These are phyloP conservation scores for Taphrina sp. DNA, from an alignment of 1,139 yeast species.

Conservation along the genomic window DNA sequence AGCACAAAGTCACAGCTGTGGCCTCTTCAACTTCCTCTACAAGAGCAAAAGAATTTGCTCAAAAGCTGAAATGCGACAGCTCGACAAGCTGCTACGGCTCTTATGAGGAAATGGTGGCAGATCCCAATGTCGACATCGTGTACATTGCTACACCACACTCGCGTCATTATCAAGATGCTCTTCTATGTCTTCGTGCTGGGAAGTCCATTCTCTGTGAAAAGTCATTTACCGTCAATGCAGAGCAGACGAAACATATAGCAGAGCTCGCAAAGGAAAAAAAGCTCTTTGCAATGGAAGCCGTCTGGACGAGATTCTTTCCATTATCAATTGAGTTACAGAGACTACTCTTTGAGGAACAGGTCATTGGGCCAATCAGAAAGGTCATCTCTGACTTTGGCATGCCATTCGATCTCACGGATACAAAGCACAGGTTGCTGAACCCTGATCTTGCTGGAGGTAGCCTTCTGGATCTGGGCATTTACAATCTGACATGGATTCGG, in stretches of 20 bases:
- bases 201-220: constrained; percentile 63
- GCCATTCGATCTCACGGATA: constrained; percentile 43
- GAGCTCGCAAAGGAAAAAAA: constrained; percentile 51
- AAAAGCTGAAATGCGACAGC: neutral
- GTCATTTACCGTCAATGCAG: constrained; percentile 56
- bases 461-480: constrained; percentile 59
- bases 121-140: constrained; percentile 53
- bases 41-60: constrained; percentile 40
- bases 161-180: constrained; percentile 54
- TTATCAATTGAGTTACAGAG: constrained; percentile 48
- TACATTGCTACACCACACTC: constrained; percentile 63
- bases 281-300: constrained; percentile 61
- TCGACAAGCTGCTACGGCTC: constrained; percentile 40
- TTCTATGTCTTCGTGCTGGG: constrained; percentile 54
- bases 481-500: constrained; percentile 52
- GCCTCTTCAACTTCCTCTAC: constrained; percentile 42
- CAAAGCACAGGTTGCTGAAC: constrained; percentile 48
- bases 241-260: constrained; percentile 51
- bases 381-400: constrained; percentile 49
- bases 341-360: constrained; percentile 50
- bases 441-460: constrained; percentile 61
- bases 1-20: constrained; percentile 43
- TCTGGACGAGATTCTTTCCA: constrained; percentile 67
- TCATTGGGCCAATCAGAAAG: constrained; percentile 52
- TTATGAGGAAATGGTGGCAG: constrained; percentile 48